A percentile compares a stretch with the other conserved stretches of the same genome.
Evolutionary conservation across 768 basidiomycete species (phyloP).

Genomic region (Trametes cinnabarina): DNA sequence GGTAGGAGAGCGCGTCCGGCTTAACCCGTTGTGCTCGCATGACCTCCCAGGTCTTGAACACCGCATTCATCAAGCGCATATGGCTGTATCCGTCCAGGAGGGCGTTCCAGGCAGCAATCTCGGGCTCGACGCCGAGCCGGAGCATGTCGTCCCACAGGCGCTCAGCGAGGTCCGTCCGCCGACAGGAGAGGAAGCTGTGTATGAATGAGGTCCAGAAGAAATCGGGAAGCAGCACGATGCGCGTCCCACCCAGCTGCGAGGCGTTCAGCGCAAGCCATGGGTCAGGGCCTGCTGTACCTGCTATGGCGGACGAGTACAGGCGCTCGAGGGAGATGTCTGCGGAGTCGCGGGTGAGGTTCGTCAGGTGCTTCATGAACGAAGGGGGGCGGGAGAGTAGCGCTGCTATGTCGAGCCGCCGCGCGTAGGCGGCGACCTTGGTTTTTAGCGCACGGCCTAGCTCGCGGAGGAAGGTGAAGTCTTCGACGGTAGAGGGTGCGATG

Average conservation of each 20-base stretch:
- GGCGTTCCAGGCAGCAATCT: constrained; percentile 65
- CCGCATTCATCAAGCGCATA: constrained; percentile 48
- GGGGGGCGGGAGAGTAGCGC: constrained; percentile 49
- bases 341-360: constrained; percentile 40
- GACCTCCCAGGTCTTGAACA: constrained; percentile 58
- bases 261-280: constrained; percentile 52
- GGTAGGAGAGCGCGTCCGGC: constrained; percentile 65
- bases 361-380: constrained; percentile 50
- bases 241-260: constrained; percentile 21
- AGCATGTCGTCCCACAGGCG: constrained; percentile 69
- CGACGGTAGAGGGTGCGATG: constrained; percentile 34
- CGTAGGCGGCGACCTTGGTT: constrained; percentile 43
- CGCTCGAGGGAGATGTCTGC: constrained; percentile 37
- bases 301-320: constrained; percentile 51
- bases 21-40: constrained; percentile 56
- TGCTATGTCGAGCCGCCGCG: constrained; percentile 49
- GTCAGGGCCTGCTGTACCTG: constrained; percentile 49
- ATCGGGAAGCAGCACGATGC: constrained; percentile 52
- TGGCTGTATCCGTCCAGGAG: constrained; percentile 63
- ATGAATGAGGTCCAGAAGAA: constrained; percentile 65
- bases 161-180: constrained; percentile 55
- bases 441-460: constrained; percentile 35
- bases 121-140: constrained; percentile 47
- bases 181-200: constrained; percentile 56
- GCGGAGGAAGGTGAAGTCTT: constrained; percentile 42